phyloP scores from a whole-genome alignment of 1,284 basidiomycete species.

The Tetrapyrgos nigripes region DNA sequence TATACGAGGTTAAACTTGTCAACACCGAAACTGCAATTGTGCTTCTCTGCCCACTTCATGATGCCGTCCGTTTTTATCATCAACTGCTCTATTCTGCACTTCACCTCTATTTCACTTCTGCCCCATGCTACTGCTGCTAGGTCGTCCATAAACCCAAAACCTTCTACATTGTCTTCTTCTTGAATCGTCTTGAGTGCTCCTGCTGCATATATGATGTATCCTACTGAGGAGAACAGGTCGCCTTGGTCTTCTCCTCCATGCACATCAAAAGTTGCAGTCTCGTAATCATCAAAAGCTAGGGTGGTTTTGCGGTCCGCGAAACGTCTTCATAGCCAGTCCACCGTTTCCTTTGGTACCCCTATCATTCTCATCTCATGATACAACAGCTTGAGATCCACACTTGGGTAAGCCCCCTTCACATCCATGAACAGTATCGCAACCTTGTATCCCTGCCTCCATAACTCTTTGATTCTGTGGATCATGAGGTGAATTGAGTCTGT shows the following conservation, averaged over 20 bases:
- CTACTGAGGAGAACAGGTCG: constrained; percentile 26
- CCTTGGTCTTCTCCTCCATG: constrained; percentile 37
- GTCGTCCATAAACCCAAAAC: constrained; percentile 1
- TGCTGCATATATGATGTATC: constrained; percentile 2
- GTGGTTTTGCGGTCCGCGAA: constrained; percentile 26
- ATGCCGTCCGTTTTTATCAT: not conserved
- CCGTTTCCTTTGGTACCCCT: constrained; percentile 31
- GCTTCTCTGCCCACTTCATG: not conserved
- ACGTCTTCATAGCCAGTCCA: constrained; percentile 21
- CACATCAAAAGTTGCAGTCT: constrained; percentile 25
- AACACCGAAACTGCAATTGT: constrained; percentile 4
- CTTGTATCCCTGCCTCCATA: constrained; percentile 34
- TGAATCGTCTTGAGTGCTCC: not conserved
- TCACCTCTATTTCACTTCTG: not conserved
- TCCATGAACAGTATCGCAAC: constrained; percentile 39
- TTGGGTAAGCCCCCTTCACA: constrained; percentile 40
- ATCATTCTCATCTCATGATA: constrained; percentile 36
- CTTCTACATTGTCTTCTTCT: not conserved
- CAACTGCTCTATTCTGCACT: not conserved
- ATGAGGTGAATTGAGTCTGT: constrained; percentile 42
- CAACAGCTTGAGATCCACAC: constrained; percentile 26
- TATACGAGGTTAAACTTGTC: constrained; percentile 7
- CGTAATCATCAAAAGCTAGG: constrained; percentile 35
- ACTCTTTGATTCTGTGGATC: constrained; percentile 32
- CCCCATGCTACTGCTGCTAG: not conserved